A percentile compares a stretch with the other conserved stretches of the same genome.
Conservation (phyloP, 148 eudicot genomes). For the Camellia sinensis region DNA sequence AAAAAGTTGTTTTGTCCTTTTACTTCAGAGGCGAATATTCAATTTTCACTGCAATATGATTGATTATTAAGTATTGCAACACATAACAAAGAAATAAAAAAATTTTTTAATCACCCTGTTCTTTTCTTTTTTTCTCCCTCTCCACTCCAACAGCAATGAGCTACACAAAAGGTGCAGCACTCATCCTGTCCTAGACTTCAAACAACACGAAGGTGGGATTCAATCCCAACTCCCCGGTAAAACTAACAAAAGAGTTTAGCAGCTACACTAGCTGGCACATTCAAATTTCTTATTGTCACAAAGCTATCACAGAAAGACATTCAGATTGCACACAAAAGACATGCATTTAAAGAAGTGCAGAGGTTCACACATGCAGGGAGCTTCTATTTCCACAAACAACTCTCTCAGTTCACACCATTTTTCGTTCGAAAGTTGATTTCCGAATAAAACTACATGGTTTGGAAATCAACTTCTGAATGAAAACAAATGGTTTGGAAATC, state of each 20-base stretch:
- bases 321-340: neutral
- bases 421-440: no score
- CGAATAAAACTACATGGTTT: no score
- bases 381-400: no score
- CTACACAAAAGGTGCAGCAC: neutral
- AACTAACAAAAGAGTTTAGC: neutral
- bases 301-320: neutral
- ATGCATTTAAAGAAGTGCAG: neutral
- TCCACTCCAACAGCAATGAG: neutral
- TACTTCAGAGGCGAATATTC: neutral
- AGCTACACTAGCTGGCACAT: neutral
- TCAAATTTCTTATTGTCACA: no score
- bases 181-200: neutral
- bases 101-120: neutral
- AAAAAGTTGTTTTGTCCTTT: neutral
- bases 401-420: no score
- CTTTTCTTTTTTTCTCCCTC: neutral
- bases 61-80: neutral
- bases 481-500: no score
- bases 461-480: no score
- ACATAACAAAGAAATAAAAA: neutral
- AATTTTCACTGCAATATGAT: neutral
- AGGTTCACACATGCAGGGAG: neutral
- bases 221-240: neutral
- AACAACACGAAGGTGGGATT: neutral